These are phyloP conservation scores for Mycena rebaudengoi DNA, from an alignment of 768 basidiomycete genomes.

Conservation along the genomic window DNA sequence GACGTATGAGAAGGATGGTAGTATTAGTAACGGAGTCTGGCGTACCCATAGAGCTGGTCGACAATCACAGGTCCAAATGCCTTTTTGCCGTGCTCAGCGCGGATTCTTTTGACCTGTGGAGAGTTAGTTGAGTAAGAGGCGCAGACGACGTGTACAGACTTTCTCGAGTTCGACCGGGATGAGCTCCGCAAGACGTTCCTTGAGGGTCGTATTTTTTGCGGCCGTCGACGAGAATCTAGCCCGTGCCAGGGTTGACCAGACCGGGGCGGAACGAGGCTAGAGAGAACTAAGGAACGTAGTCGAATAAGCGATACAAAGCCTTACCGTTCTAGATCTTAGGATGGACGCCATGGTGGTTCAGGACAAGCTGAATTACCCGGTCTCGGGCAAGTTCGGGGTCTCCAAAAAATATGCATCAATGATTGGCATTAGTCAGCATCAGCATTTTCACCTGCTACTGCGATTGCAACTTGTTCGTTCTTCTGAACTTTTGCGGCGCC, in stretches of 20 bases:
- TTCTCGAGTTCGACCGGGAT: constrained; percentile 88
- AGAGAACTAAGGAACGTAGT: no score
- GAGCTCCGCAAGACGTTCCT: constrained; percentile 92
- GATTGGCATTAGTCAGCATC: no score
- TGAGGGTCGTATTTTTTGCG: constrained; percentile 78
- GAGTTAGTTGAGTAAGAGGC: constrained; percentile 14
- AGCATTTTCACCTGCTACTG: no score
- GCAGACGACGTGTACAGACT: constrained; percentile 45
- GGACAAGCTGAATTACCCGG: no score
- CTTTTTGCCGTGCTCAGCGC: constrained; percentile 90
- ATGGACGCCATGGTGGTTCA: no score
- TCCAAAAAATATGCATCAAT: no score
- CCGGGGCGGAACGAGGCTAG: constrained; percentile 60
- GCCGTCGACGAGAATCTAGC: constrained; percentile 72
- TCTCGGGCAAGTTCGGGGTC: no score
- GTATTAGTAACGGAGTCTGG: background rate
- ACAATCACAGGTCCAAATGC: constrained; percentile 91
- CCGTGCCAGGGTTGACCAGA: constrained; percentile 53
- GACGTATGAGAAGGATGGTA: constrained; percentile 12
- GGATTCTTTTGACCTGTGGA: constrained; percentile 79
- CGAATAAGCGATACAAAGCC: no score
- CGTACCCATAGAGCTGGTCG: constrained; percentile 90
- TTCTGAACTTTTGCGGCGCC: no score
- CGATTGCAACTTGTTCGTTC: no score
- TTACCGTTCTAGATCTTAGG: no score